A percentile compares a stretch with the other conserved stretches of the same genome.
phyloP scores from a whole-genome alignment of 2,329 filamentous ascomycete species.

The Aspergillus brunneoviolaceus region DNA sequence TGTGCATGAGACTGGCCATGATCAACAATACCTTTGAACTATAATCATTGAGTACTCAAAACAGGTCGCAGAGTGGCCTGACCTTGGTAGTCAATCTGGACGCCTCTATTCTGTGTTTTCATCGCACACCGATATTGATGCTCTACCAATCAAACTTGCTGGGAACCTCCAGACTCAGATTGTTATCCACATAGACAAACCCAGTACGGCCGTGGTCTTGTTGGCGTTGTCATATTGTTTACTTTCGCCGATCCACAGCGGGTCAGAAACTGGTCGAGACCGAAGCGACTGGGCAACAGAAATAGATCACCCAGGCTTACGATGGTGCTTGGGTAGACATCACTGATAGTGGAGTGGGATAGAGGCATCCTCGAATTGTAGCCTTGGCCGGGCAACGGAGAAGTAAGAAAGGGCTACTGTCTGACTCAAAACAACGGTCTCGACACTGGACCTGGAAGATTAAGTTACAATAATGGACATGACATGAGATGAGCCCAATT shows the following conservation, averaged over 20 bases:
- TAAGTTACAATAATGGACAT: not conserved
- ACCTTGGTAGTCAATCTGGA: not conserved
- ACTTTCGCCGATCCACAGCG: slow-evolving; percentile 3
- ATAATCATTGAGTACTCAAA: not conserved
- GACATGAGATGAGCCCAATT: no score
- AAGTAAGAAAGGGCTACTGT: not conserved
- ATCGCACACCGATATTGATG: not conserved
- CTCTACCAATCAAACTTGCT: not conserved
- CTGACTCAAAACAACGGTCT: not conserved
- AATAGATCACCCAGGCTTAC: not conserved
- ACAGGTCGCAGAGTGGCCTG: not conserved
- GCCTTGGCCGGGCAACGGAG: not conserved
- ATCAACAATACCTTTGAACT: not conserved
- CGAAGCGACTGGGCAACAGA: not conserved
- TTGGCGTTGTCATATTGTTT: not conserved
- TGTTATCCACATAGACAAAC: slow-evolving; percentile 48
- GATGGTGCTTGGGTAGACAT: not conserved
- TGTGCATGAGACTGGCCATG: not conserved
- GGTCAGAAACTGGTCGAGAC: slow-evolving; percentile 1
- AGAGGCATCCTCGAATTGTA: not conserved
- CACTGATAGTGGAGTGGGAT: not conserved
- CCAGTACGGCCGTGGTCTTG: slow-evolving; percentile 41
- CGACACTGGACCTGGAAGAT: not conserved
- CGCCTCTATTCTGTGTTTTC: not conserved
- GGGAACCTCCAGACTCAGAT: not conserved